Evolutionary conservation across 83 land plant genomes (phyloP).

Genomic region (Larix sibirica): DNA sequence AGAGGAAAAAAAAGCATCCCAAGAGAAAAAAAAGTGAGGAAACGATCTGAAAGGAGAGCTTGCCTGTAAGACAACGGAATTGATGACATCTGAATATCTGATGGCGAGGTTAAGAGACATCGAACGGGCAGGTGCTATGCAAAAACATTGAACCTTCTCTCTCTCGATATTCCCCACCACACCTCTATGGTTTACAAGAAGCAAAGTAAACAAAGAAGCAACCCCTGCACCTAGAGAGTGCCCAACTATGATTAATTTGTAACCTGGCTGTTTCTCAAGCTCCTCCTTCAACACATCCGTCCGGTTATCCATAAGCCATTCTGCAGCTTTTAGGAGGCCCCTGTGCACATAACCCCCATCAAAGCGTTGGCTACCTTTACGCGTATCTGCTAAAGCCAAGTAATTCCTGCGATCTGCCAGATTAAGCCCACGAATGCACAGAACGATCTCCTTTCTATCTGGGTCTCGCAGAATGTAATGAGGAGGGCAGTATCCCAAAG

Average conservation of each 20-base stretch:
- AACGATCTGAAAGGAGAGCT: background rate
- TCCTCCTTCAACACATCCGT: slow-evolving; percentile 39
- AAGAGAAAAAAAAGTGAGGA: background rate
- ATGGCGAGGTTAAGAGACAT: slow-evolving; percentile 96
- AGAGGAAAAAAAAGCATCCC: background rate
- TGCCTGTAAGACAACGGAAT: slow-evolving; percentile 86
- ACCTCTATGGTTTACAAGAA: slow-evolving; percentile 65
- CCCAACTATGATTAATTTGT: slow-evolving; percentile 71
- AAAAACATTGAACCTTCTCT: slow-evolving; percentile 52
- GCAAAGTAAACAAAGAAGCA: slow-evolving; percentile 69
- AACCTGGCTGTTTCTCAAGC: slow-evolving; percentile 42
- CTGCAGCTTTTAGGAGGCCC: slow-evolving; percentile 85
- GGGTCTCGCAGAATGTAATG: slow-evolving; percentile 80
- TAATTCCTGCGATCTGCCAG: slow-evolving; percentile 73
- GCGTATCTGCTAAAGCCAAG: slow-evolving; percentile 64
- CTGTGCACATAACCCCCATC: slow-evolving; percentile 95
- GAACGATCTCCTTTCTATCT: slow-evolving; percentile 53
- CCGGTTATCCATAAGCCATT: slow-evolving; percentile 64
- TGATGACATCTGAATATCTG: slow-evolving; percentile 81
- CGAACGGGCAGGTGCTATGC: slow-evolving; percentile 92
- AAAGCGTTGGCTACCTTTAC: slow-evolving; percentile 77
- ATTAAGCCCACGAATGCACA: slow-evolving; percentile 88
- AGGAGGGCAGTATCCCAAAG: slow-evolving; percentile 70
- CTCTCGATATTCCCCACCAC: slow-evolving; percentile 63
- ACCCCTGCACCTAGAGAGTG: slow-evolving; percentile 97